Base-by-base conservation (phyloP, 2,329 filamentous ascomycete species). In the Paecilomyces formosus region DNA sequence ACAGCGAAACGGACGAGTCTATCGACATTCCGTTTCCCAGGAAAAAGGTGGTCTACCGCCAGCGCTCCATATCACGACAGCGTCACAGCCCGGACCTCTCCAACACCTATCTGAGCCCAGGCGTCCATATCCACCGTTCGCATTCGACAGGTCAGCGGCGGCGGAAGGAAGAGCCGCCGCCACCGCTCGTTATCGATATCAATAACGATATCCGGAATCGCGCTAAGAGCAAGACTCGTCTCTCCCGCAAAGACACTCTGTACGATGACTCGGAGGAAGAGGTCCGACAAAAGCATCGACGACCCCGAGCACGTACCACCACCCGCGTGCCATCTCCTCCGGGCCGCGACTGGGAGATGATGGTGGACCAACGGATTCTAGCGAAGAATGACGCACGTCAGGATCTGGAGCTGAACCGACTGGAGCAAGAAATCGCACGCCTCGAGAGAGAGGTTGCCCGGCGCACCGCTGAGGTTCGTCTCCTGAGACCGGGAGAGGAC, bases 401-500 rank as follows among this genome's bases (percentile, higher is more conserved):
- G 57, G 70, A 73, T 58, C 33, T 73, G 30, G 69, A 74, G 60
- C 63, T 73, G 55, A 63, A 66, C 45, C 70, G 66, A 49, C 71
- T 70, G 55, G 71, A 72, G 63, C 67, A 67, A 61, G 72, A 75
- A 58, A 72, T 74, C 51, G 68, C 72, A 55, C 63, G 68, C 5
- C 53, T 75, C 57, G 70, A 74, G 64, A 66, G 70, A 3, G 61
- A 74, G 52, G 64, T 74, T 35, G 65, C 66, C 22, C 52, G 57
- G 35, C 68, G 66, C 55, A 67, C 64, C 13, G 62, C 65, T 13
- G 67, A 72, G 11, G 58, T 63, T 31, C 69, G 70, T 24, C 58
- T 69, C 51, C 61, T 70, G 22, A 70, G 64, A 39, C 64, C 78
- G 55, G 73, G 77, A 57, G 77, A 81, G 12, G 74, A 79, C 60